phyloP scores from a whole-genome alignment of 306 rosid species.

The Castanopsis chinensis region DNA sequence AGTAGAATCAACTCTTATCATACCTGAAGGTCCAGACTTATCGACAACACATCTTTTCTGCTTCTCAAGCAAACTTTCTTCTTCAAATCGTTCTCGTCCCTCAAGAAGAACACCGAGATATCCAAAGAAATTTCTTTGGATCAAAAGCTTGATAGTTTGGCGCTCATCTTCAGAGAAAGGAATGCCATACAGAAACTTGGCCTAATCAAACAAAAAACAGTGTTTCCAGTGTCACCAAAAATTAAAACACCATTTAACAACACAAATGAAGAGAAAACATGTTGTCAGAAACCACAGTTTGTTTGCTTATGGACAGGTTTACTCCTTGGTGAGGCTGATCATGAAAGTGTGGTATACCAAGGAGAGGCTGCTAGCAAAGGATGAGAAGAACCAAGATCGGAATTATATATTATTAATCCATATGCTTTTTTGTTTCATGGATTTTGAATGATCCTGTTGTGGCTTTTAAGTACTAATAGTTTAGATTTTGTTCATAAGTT shows the following conservation, averaged over 20 bases:
- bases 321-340: slow-evolving; percentile 54
- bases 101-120: slow-evolving; percentile 59
- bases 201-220: slow-evolving; percentile 40
- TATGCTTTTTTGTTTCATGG: slow-evolving; percentile 1
- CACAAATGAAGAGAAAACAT: slow-evolving; percentile 14
- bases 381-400: background rate
- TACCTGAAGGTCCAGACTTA: slow-evolving; percentile 60
- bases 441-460: background rate
- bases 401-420: background rate
- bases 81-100: slow-evolving; percentile 68
- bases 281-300: slow-evolving; percentile 67
- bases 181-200: slow-evolving; percentile 53
- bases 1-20: background rate
- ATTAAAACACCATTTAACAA: slow-evolving; percentile 1
- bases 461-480: background rate
- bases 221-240: slow-evolving; percentile 5
- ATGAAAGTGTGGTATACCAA: no score
- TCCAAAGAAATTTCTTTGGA: slow-evolving; percentile 55
- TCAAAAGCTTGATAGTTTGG: slow-evolving; percentile 54
- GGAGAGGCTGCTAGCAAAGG: background rate
- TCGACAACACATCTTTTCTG: slow-evolving; percentile 25
- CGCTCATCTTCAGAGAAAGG: slow-evolving; percentile 63
- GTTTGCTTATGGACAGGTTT: slow-evolving; percentile 85
- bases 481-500: background rate
- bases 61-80: slow-evolving; percentile 42